phyloP scores from a whole-genome alignment of 2,329 filamentous ascomycete species.

The Sordariomycetes sp. region DNA sequence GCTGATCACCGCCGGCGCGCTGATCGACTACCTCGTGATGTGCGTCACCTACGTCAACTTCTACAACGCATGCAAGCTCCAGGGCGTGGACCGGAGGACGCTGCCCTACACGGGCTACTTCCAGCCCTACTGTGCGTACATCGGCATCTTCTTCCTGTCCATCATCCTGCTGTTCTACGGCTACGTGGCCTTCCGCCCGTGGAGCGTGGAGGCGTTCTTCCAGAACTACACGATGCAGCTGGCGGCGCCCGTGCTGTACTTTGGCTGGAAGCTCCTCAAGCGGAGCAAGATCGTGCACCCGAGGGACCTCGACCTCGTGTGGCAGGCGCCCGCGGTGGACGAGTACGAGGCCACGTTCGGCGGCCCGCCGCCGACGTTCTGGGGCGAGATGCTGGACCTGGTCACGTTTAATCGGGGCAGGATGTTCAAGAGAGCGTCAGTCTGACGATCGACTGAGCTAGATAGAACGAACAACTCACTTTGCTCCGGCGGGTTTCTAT shows the following conservation, averaged over 20 bases:
- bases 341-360: too few relatives aligned
- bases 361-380: too few relatives aligned
- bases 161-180: slow-evolving; percentile 40
- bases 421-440: too few relatives aligned
- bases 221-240: slow-evolving; percentile 47
- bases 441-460: too few relatives aligned
- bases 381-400: neutral
- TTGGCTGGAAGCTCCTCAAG: slow-evolving; percentile 42
- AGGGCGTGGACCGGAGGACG: neutral
- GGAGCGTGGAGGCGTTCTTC: slow-evolving; percentile 35
- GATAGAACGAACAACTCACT: too few relatives aligned
- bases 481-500: too few relatives aligned
- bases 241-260: slow-evolving; percentile 39
- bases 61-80: slow-evolving; percentile 30
- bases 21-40: slow-evolving; percentile 42
- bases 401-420: too few relatives aligned
- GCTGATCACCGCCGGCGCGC: slow-evolving; percentile 31
- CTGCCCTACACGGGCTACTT: slow-evolving; percentile 11
- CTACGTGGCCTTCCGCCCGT: slow-evolving; percentile 39
- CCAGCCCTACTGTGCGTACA: slow-evolving; percentile 45
- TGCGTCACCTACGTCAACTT: slow-evolving; percentile 45
- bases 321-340: too few relatives aligned
- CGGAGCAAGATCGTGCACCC: neutral
- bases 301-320: too few relatives aligned
- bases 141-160: slow-evolving; percentile 29